A percentile compares a stretch with the other conserved stretches of the same genome.
phyloP scores from a whole-genome alignment of 495 filamentous ascomycete species.

The Aspergillus baeticus region DNA sequence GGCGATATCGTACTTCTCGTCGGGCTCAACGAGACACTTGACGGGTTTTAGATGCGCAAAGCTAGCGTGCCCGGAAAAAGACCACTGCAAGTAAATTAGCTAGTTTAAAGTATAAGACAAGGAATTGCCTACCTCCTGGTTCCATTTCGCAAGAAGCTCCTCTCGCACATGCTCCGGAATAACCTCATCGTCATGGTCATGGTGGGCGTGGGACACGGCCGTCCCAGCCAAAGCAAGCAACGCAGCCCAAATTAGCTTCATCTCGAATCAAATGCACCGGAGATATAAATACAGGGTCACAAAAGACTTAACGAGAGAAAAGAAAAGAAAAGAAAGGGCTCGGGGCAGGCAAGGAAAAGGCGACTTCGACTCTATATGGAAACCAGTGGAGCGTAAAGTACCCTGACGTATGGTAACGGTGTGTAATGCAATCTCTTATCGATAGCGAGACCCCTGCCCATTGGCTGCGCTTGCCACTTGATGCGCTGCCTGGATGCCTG shows the following conservation, averaged over 20 bases:
- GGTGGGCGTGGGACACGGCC: constrained; percentile 38
- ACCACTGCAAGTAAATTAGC: constrained; percentile 51
- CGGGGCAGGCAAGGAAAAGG: neutral
- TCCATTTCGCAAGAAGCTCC: constrained; percentile 53
- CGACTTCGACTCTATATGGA: neutral
- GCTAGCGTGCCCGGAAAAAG: constrained; percentile 73
- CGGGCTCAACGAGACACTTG: constrained; percentile 69
- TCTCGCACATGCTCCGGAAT: constrained; percentile 42
- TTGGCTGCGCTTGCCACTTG: constrained; percentile 5
- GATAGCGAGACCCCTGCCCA: constrained; percentile 4
- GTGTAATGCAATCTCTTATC: constrained; percentile 17
- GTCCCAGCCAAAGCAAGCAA: constrained; percentile 37
- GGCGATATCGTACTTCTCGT: constrained; percentile 70
- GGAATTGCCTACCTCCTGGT: constrained; percentile 42
- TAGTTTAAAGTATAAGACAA: constrained; percentile 3
- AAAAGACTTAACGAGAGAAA: neutral
- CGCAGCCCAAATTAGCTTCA: constrained; percentile 26
- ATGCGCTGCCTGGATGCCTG: constrained; percentile 18
- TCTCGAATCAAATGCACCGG: neutral
- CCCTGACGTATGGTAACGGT: constrained; percentile 1
- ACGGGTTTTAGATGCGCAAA: constrained; percentile 77
- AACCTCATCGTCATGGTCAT: constrained; percentile 39
- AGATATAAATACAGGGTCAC: neutral
- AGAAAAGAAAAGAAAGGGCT: constrained; percentile 21
- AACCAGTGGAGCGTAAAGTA: constrained; percentile 8